A percentile compares a stretch with the other conserved stretches of the same genome.
Evolutionary conservation across 257 asterid genomes (phyloP).

Genomic region (Forsythia viridissima): DNA sequence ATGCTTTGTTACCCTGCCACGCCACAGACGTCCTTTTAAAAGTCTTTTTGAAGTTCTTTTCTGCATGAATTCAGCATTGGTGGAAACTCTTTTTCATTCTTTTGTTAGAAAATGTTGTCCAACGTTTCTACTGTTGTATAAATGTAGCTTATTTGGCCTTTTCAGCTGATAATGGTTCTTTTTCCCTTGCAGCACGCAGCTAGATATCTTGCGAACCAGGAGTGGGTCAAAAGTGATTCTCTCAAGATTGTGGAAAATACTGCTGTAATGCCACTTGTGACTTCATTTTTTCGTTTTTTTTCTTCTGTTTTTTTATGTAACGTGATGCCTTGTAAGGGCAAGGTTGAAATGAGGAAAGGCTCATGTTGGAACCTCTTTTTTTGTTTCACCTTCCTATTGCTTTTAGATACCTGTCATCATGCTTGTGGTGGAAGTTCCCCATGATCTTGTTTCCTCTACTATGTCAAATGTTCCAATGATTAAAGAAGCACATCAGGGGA

Average conservation of each 20-base stretch:
- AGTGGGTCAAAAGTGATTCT: constrained; percentile 99
- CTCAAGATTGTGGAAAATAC: constrained; percentile 99
- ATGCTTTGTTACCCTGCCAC: neutral
- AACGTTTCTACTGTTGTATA: constrained; percentile 11
- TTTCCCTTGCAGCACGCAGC: constrained; percentile 90
- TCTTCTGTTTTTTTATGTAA: constrained; percentile 2
- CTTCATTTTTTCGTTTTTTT: constrained; percentile 6
- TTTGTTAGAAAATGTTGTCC: constrained; percentile 7
- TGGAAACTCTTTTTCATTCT: neutral
- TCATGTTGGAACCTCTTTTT: constrained; percentile 13
- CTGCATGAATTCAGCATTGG: neutral
- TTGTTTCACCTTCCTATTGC: constrained; percentile 10
- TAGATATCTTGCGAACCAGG: constrained; percentile 97
- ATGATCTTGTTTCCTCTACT: constrained; percentile 59
- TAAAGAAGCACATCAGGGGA: constrained; percentile 47
- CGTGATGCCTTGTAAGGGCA: neutral
- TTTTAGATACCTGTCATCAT: constrained; percentile 93
- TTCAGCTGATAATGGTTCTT: constrained; percentile 26
- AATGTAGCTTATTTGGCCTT: constrained; percentile 24
- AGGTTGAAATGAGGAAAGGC: neutral
- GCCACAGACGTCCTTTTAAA: neutral
- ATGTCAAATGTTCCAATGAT: constrained; percentile 49
- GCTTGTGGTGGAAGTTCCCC: constrained; percentile 99
- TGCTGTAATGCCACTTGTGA: constrained; percentile 68
- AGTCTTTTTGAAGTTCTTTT: neutral